Conservation (phyloP, 2,329 filamentous ascomycete genomes). For the Aspergillus ruber region DNA sequence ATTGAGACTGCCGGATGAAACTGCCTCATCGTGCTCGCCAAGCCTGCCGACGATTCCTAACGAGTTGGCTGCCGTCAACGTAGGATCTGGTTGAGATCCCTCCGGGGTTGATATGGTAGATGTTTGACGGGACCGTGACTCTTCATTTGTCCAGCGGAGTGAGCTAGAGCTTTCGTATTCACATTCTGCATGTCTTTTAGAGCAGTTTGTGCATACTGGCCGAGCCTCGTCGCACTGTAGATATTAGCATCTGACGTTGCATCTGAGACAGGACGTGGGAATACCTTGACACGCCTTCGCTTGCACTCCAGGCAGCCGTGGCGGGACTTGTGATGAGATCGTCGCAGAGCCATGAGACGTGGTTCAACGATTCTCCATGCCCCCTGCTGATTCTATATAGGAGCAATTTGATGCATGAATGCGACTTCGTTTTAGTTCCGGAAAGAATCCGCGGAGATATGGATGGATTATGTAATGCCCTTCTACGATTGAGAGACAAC, state of each 20-base stretch:
- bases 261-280: neutral
- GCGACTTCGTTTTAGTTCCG: neutral
- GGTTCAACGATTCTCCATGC: neutral
- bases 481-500: neutral
- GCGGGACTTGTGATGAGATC: constrained; percentile 31
- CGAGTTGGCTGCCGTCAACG: constrained; percentile 12
- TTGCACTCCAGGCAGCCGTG: constrained; percentile 31
- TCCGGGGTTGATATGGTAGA: constrained; percentile 16
- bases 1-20: constrained; percentile 29
- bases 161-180: constrained; percentile 27
- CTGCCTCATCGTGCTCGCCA: constrained; percentile 6
- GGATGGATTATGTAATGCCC: neutral
- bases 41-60: constrained; percentile 20
- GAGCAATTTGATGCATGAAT: neutral
- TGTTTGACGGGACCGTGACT: constrained; percentile 7
- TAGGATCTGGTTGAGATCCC: constrained; percentile 10
- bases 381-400: neutral
- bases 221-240: constrained; percentile 27
- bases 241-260: neutral
- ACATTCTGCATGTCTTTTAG: constrained; percentile 25
- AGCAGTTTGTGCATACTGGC: constrained; percentile 27
- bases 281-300: constrained; percentile 29
- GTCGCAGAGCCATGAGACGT: constrained; percentile 24
- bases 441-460: neutral
- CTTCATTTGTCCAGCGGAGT: constrained; percentile 27